Conservation (phyloP, 106 monocot species). For the Ottelia alismoides region DNA sequence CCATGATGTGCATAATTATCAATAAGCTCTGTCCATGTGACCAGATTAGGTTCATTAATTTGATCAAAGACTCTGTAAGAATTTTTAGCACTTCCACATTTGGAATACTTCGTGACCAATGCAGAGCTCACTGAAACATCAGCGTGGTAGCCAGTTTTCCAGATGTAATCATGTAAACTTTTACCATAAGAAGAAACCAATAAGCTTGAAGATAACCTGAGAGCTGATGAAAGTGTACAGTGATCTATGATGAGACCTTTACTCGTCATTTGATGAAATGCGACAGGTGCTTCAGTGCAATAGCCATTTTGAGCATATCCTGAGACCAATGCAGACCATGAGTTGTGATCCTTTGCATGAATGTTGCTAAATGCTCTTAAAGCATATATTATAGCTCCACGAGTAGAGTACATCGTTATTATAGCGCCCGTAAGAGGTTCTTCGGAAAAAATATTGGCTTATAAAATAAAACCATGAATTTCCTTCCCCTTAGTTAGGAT, state of each 20-base stretch:
- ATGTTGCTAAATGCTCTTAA: constrained; percentile 30
- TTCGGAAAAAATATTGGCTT: constrained; percentile 14
- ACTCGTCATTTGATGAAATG: constrained; percentile 26
- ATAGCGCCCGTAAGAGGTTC: constrained; percentile 17
- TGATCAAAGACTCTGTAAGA: constrained; percentile 40
- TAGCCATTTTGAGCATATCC: constrained; percentile 35
- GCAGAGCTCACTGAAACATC: constrained; percentile 34
- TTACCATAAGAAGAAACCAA: constrained; percentile 20
- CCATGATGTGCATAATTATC: constrained; percentile 74
- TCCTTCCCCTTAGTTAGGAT: constrained; percentile 41
- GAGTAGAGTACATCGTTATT: constrained; percentile 61
- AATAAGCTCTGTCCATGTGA: constrained; percentile 55
- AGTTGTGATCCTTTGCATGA: constrained; percentile 26
- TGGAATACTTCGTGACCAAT: constrained; percentile 49
- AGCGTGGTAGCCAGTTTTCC: constrained; percentile 21
- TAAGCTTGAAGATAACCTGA: constrained; percentile 30
- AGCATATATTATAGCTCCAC: constrained; percentile 18
- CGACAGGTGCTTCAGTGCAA: constrained; percentile 24
- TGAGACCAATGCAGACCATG: constrained; percentile 51
- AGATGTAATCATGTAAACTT: constrained; percentile 40
- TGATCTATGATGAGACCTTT: constrained; percentile 21
- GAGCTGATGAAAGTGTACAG: constrained; percentile 25
- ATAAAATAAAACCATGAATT: constrained; percentile 51
- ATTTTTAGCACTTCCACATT: constrained; percentile 44
- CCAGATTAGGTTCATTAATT: constrained; percentile 29